Evolutionary conservation across 1,284 basidiomycete genomes (phyloP), one percentile per base, ranked within the genome.

Genomic region (Cutaneotrichosporon mucoides): DNA sequence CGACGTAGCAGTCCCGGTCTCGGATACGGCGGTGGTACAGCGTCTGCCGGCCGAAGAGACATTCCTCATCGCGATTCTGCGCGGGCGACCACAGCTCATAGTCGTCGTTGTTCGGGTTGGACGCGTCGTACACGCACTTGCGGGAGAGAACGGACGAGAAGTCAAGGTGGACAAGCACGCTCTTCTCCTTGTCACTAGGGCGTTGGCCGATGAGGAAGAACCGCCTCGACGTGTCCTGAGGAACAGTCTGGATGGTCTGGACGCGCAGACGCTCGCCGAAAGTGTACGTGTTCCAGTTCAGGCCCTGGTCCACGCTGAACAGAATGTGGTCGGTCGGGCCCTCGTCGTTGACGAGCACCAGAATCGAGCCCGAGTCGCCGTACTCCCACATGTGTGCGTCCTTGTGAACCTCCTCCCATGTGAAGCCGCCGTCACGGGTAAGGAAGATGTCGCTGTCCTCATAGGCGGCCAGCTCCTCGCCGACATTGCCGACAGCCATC

Each of bases 321-420:
- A 93, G 76, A 42, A 98, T 84, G 65, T 89, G 87, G 72, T 97
- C 90, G 2, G 91, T 95, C 0, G 92, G 84, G 60, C 88, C 88
- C 75, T 98, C 93, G 76, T 99, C 96, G 75, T 98, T 96, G 56
- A 86, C 92, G 78, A 99, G 88, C 63, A 99, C 81, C 41, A 99
- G 82, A 61, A 99, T 84, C 0, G 92, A 92, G 7, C 96, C 95
- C 2, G 92, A 95, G 79, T 99, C 96, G 41, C 95, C 95, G 71
- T 93, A 98, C 73, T 96, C 93, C 92, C 93, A 99, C 55, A 96
- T 83, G 73, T 98, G 90, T 0, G 96, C 94, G 68, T 96, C 94
- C 76, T 99, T 99, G 81, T 93, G 92, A 3, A 99, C 89, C 79
- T 99, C 95, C 73, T 96, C 87, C 95, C 95, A 99, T 0, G 90